These are phyloP conservation scores for Aspergillus caelatus DNA, from an alignment of 2,329 filamentous ascomycete species.

Conservation along the genomic window DNA sequence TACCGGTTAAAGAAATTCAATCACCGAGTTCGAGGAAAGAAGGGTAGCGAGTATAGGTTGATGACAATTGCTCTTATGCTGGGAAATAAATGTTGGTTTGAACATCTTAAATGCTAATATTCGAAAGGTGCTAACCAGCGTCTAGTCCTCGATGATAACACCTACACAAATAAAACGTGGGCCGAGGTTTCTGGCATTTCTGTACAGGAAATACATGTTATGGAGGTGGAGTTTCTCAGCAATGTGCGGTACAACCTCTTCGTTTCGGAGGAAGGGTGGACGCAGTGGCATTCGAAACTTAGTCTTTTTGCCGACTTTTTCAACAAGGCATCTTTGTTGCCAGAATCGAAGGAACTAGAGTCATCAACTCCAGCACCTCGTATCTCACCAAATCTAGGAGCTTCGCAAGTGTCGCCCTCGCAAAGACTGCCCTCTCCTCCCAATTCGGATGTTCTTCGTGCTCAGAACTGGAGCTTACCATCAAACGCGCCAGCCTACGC, in stretches of 20 bases:
- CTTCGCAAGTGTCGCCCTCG: conserved; percentile 33
- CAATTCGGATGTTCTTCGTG: conserved; percentile 31
- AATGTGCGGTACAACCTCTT: conserved; percentile 96
- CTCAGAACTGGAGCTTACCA: conserved; percentile 34
- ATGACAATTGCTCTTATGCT: conserved; percentile 96
- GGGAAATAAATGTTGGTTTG: conserved; percentile 80
- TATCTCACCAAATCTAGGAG: conserved; percentile 40
- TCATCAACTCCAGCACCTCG: conserved; percentile 31
- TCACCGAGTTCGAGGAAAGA: conserved; percentile 83
- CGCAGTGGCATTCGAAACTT: conserved; percentile 80
- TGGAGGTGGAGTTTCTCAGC: conserved; percentile 99
- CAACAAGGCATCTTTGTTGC: conserved; percentile 64
- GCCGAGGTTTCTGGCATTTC: conserved; percentile 94
- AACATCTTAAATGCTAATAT: not conserved
- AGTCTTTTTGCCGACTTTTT: conserved; percentile 83
- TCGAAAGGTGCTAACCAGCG: conserved; percentile 24
- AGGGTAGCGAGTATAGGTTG: conserved; percentile 89
- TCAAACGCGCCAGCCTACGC: conserved; percentile 28
- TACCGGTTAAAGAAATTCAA: conserved; percentile 91
- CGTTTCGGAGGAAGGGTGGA: conserved; percentile 84
- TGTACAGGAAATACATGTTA: conserved; percentile 93
- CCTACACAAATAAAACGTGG: conserved; percentile 99
- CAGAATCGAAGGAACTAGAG: conserved; percentile 41
- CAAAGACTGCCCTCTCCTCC: conserved; percentile 46
- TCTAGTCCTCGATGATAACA: conserved; percentile 91